Base-by-base conservation (phyloP, 2,329 filamentous ascomycete species). In the Sporothrix euskadiensis region DNA sequence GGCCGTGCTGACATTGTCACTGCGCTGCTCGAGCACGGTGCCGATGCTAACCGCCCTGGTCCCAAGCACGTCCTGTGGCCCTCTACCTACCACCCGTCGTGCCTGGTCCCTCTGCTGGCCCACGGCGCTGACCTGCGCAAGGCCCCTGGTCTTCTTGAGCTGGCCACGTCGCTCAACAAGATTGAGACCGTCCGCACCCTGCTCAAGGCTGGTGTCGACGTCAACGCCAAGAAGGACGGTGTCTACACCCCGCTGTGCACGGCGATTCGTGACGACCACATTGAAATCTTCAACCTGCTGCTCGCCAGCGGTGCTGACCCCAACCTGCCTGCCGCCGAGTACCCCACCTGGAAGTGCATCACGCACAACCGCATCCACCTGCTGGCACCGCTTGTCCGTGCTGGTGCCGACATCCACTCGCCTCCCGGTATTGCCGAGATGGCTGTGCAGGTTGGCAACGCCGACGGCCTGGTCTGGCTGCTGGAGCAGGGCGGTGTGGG, bases 61-160 rank as follows among this genome's bases (percentile, higher is more conserved):
- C 89, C 90, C 12, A 91, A 91, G 80, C 88, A 92, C 81, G 87
- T 90, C 80, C 84, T 92, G 32, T 90, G 90, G 90, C 88, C 89
- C 1, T 84, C 89, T 0, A 87, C 86, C 0, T 88, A 89, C 80
- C 85, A 90, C 70, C 83, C 89, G 0, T 81, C 83, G 8, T 89
- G 87, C 74, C 81, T 92, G 44, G 84, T 88, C 77, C 80, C 90
- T 1, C 83, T 92, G 22, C 85, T 91, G 0, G 76, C 81, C 1
- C 86, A 87, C 35, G 89, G 89, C 1, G 89, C 89, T 1, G 88
- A 91, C 75, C 80, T 81, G 77, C 87, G 85, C 79, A 90, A 89
- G 80, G 82, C 85, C 0, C 88, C 89, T 0, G 89, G 89, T 32
- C 83, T 91, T 73, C 88, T 91, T 86, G 89, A 91, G 79, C 84